Conservation (phyloP, 1,284 basidiomycete genomes). For the Amylostereum chailletii region DNA sequence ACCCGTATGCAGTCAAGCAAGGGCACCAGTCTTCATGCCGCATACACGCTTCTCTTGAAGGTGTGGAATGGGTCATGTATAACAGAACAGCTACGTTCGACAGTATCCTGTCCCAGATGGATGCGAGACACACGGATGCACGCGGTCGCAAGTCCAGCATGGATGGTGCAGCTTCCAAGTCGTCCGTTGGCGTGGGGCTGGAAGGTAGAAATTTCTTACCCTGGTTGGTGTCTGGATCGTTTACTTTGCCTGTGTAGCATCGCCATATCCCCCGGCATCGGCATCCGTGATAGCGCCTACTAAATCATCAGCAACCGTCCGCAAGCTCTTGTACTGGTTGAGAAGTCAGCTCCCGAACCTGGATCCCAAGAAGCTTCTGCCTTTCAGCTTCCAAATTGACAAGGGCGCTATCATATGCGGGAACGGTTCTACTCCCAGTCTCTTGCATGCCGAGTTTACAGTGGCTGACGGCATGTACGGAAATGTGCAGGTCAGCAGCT, state of each 20-base stretch:
- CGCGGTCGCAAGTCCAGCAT: constrained; percentile 8
- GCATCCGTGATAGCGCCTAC: too few relatives aligned
- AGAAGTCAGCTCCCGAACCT: constrained; percentile 56
- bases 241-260: too few relatives aligned
- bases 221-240: too few relatives aligned
- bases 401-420: constrained; percentile 78
- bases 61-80: constrained; percentile 86
- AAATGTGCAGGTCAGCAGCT: constrained; percentile 51
- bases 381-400: constrained; percentile 65
- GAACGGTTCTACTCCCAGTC: constrained; percentile 74
- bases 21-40: constrained; percentile 50
- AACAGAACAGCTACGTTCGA: constrained; percentile 86
- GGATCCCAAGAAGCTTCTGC: constrained; percentile 73
- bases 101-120: constrained; percentile 72
- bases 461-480: constrained; percentile 71
- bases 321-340: constrained; percentile 38
- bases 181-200: constrained; percentile 13
- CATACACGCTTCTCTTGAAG: constrained; percentile 70
- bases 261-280: too few relatives aligned
- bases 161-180: constrained; percentile 18
- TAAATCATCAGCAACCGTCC: constrained; percentile 35
- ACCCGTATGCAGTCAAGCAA: constrained; percentile 10
- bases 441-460: constrained; percentile 75
- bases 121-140: constrained; percentile 23
- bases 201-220: too few relatives aligned